Evolutionary conservation across 805 yeast genomes (phyloP), one percentile per base, ranked within the genome.

Genomic region (Candida ficus): DNA sequence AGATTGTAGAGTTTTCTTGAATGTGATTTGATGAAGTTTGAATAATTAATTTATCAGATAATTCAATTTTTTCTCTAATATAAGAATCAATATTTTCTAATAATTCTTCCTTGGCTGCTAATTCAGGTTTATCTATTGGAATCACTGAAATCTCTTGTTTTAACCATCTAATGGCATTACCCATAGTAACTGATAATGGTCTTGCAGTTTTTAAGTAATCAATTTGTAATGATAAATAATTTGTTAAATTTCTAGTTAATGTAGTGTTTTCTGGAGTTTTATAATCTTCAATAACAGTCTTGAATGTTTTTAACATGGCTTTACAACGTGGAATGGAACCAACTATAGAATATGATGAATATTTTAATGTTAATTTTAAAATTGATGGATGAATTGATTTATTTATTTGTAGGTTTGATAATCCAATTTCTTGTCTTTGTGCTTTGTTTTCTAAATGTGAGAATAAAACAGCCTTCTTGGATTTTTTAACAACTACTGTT

Each of bases 91-190:
- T 90, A 48, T 76, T 75, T 35, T 72, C 80, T 43, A 76, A 63
- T 42, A 93, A 68, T 27, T 70, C 65, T 12, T 58, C 62, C 57
- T 87, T 89, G 21, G 96, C 95, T 25, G 73, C 73, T 14, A 49
- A 44, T 42, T 67, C 72, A 4, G 66, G 56, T 23, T 78, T 68
- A 47, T 85, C 95, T 41, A 90, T 80, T 43, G 89, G 80, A 36
- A 91, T 77, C 32, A 76, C 72, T 1, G 96, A 79, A 41, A 93
- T 91, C 60, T 86, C 91, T 66, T 91, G 98, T 57, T 93, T 93
- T 48, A 93, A 72, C 96, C 97, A 90, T 54, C 99, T 78, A 50
- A 93, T 93, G 3, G 97, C 91, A 66, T 90, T 93, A 40, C 99
- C 99, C 99, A 93, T 93, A 1, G 96, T 76, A 3, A 90, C 85